phyloP scores from a whole-genome alignment of 2,329 filamentous ascomycete genomes.

The Calcarisporium arbuscula region DNA sequence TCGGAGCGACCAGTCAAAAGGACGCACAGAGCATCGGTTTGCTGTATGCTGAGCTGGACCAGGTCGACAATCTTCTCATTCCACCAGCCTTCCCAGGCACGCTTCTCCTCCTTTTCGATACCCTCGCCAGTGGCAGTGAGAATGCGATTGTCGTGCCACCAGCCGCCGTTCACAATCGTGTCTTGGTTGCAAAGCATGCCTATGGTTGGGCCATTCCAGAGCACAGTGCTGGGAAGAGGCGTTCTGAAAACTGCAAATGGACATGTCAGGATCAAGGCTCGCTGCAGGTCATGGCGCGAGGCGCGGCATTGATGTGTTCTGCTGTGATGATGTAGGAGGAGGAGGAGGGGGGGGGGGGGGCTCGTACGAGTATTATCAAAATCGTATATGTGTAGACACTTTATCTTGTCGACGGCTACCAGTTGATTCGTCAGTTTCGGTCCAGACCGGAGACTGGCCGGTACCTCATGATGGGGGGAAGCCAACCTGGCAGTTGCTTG shows the following conservation, averaged over 20 bases:
- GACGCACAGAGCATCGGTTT: slow-evolving; percentile 78
- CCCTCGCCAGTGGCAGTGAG: slow-evolving; percentile 82
- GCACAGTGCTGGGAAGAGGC: slow-evolving; percentile 77
- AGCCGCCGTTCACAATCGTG: slow-evolving; percentile 75
- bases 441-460: slow-evolving; percentile 3
- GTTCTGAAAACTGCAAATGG: slow-evolving; percentile 69
- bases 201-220: slow-evolving; percentile 78
- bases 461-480: not conserved
- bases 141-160: slow-evolving; percentile 93
- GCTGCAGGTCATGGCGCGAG: too few relatives aligned
- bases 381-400: slow-evolving; percentile 85
- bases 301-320: too few relatives aligned
- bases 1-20: slow-evolving; percentile 84
- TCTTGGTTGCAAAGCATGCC: slow-evolving; percentile 71
- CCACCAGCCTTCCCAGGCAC: slow-evolving; percentile 92
- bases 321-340: not conserved
- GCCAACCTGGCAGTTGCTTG: slow-evolving; percentile 61
- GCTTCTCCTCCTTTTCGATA: slow-evolving; percentile 70
- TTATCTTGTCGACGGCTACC: slow-evolving; percentile 60
- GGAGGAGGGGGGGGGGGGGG: slow-evolving; percentile 2
- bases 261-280: slow-evolving; percentile 8
- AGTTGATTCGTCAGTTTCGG: too few relatives aligned
- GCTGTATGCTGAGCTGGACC: slow-evolving; percentile 71
- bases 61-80: slow-evolving; percentile 84
- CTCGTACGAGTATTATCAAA: slow-evolving; percentile 88